These are phyloP conservation scores for Reticulascus tulasneorum DNA, from an alignment of 2,329 filamentous ascomycete species.

Conservation along the genomic window DNA sequence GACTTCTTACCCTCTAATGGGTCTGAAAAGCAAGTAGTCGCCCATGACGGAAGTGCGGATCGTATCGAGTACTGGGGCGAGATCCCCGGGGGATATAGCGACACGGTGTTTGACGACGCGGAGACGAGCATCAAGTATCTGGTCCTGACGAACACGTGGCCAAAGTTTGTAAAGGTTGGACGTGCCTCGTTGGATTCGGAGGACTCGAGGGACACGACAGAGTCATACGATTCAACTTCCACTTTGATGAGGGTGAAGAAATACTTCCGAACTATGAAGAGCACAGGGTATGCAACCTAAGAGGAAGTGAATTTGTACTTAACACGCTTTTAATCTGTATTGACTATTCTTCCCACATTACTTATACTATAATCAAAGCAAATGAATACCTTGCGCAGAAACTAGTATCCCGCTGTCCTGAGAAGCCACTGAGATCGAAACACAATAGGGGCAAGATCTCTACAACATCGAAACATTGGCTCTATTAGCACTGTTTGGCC, in stretches of 20 bases:
- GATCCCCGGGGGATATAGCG: constrained; percentile 44
- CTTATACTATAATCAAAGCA: too few relatives aligned
- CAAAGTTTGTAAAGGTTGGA: constrained; percentile 50
- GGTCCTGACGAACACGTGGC: constrained; percentile 66
- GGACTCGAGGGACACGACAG: constrained; percentile 1
- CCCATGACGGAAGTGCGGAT: not conserved
- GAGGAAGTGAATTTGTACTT: too few relatives aligned
- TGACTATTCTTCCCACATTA: too few relatives aligned
- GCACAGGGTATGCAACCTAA: not conserved
- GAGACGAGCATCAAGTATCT: constrained; percentile 61
- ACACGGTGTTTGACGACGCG: constrained; percentile 53
- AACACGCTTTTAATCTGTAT: too few relatives aligned
- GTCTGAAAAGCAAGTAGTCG: too few relatives aligned
- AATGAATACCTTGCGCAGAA: too few relatives aligned
- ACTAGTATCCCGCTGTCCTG: too few relatives aligned
- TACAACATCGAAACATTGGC: too few relatives aligned
- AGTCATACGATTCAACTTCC: constrained; percentile 6
- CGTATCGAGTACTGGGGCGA: constrained; percentile 32
- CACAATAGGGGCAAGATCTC: too few relatives aligned
- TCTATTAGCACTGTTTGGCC: too few relatives aligned
- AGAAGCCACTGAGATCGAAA: too few relatives aligned
- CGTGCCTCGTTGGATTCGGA: constrained; percentile 10
- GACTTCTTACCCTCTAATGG: too few relatives aligned
- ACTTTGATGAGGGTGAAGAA: constrained; percentile 4
- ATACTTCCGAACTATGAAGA: constrained; percentile 7